Evolutionary conservation across 352 stramenopile genomes (phyloP).

Genomic region (Pythium aphanidermatum): DNA sequence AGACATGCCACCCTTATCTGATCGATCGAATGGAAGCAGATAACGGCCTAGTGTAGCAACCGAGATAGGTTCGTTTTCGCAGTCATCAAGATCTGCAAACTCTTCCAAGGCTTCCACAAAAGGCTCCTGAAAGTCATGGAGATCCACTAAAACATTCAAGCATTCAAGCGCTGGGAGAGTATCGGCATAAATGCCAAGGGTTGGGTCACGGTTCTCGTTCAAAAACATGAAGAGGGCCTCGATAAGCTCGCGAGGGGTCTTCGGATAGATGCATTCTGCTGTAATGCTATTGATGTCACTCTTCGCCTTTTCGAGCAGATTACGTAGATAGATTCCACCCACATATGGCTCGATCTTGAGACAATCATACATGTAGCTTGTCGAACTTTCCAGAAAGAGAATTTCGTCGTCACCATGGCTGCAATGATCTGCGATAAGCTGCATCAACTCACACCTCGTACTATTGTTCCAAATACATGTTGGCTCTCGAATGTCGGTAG

Average conservation of each 20-base stretch:
- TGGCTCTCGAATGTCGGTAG: slow-evolving; percentile 68
- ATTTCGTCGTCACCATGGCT: slow-evolving; percentile 45
- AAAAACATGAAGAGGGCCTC: slow-evolving; percentile 67
- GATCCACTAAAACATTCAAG: slow-evolving; percentile 59
- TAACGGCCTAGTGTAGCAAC: slow-evolving; percentile 71
- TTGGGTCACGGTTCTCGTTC: slow-evolving; percentile 71
- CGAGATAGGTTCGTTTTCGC: slow-evolving; percentile 62
- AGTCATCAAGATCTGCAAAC: slow-evolving; percentile 51
- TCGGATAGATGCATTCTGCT: slow-evolving; percentile 45
- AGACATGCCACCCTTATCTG: slow-evolving; percentile 44
- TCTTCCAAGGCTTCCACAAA: slow-evolving; percentile 64
- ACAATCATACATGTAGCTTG: slow-evolving; percentile 79
- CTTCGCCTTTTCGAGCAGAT: slow-evolving; percentile 56
- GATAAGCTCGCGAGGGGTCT: slow-evolving; percentile 49
- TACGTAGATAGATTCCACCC: slow-evolving; percentile 61
- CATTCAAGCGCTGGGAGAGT: slow-evolving; percentile 68
- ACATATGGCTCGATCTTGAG: slow-evolving; percentile 60
- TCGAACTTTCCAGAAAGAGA: slow-evolving; percentile 60
- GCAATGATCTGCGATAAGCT: slow-evolving; percentile 71
- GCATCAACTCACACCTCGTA: slow-evolving; percentile 56
- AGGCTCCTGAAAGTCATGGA: slow-evolving; percentile 42
- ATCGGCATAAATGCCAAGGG: slow-evolving; percentile 69
- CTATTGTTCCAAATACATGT: slow-evolving; percentile 75
- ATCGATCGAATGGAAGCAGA: slow-evolving; percentile 60
- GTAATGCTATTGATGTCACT: slow-evolving; percentile 35